Percentiles rank a stretch among this genome's conserved stretches.
These are phyloP conservation scores for Gleditsia sinensis DNA, from an alignment of 306 rosid genomes.

Conservation along the genomic window DNA sequence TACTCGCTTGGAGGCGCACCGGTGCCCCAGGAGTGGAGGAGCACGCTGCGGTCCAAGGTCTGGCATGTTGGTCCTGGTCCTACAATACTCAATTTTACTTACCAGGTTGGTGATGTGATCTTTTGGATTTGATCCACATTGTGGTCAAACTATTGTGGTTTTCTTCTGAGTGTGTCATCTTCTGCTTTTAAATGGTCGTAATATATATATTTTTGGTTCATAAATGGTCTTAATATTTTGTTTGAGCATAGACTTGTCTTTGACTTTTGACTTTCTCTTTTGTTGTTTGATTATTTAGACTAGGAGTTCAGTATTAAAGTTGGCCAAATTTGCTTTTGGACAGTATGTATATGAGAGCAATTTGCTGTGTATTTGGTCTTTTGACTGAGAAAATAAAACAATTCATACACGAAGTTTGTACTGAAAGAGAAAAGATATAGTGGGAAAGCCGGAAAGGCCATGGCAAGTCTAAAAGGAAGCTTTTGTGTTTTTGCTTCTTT, in stretches of 20 bases:
- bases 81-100: slow-evolving; percentile 57
- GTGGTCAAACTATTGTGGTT: not conserved
- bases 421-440: not conserved
- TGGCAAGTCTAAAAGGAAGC: not conserved
- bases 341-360: not conserved
- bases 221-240: not conserved
- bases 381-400: not conserved
- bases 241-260: not conserved
- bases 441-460: too few relatives aligned
- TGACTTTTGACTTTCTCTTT: slow-evolving; percentile 32
- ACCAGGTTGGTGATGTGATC: slow-evolving; percentile 54
- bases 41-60: slow-evolving; percentile 12
- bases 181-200: not conserved
- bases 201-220: too few relatives aligned
- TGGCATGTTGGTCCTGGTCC: slow-evolving; percentile 66
- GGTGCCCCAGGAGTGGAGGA: slow-evolving; percentile 54
- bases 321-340: not conserved
- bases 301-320: not conserved
- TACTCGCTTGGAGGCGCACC: slow-evolving; percentile 41
- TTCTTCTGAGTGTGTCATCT: not conserved
- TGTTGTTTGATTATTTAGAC: not conserved
- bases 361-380: slow-evolving; percentile 5
- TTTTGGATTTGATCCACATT: not conserved
- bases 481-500: not conserved
- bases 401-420: not conserved